Percentiles rank a stretch among this genome's conserved stretches.
Conservation (phyloP, 2,329 filamentous ascomycete species). For the Paecilomyces niveus region DNA sequence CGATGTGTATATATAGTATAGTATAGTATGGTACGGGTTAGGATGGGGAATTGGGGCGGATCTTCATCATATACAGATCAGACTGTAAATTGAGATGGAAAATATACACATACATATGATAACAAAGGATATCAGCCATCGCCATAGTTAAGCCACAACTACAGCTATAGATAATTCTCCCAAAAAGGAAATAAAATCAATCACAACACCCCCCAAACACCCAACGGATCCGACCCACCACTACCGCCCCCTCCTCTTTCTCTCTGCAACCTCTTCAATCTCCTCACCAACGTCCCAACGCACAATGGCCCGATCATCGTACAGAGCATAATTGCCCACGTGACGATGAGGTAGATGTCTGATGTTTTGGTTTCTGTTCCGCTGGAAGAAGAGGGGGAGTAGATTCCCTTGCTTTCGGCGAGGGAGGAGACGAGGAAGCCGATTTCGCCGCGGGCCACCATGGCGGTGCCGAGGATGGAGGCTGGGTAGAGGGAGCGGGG, state of each 20-base stretch:
- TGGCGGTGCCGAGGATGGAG: conserved; percentile 58
- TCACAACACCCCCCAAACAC: conserved; percentile 32
- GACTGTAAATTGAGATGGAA: too few species aligned
- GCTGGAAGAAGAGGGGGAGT: conserved; percentile 13
- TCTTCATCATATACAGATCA: too few species aligned
- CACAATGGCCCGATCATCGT: conserved; percentile 46
- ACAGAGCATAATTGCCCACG: conserved; percentile 50
- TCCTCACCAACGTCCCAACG: conserved; percentile 42
- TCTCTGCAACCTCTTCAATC: conserved; percentile 35
- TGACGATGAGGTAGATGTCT: conserved; percentile 46
- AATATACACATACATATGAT: too few species aligned
- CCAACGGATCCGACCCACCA: conserved; percentile 28
- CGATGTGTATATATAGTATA: too few species aligned
- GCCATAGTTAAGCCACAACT: too few species aligned
- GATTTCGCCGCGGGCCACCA: conserved; percentile 74
- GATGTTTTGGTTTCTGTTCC: conserved; percentile 17
- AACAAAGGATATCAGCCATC: too few species aligned
- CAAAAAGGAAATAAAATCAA: too few species aligned
- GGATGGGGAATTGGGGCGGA: too few species aligned
- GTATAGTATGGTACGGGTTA: too few species aligned
- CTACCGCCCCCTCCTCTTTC: conserved; percentile 5
- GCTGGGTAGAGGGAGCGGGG: conserved; percentile 61
- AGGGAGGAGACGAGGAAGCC: conserved; percentile 68
- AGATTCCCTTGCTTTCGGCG: conserved; percentile 50
- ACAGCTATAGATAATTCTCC: too few species aligned